phyloP scores from a whole-genome alignment of 345 rosid genomes.

The Eutrema japonicum region DNA sequence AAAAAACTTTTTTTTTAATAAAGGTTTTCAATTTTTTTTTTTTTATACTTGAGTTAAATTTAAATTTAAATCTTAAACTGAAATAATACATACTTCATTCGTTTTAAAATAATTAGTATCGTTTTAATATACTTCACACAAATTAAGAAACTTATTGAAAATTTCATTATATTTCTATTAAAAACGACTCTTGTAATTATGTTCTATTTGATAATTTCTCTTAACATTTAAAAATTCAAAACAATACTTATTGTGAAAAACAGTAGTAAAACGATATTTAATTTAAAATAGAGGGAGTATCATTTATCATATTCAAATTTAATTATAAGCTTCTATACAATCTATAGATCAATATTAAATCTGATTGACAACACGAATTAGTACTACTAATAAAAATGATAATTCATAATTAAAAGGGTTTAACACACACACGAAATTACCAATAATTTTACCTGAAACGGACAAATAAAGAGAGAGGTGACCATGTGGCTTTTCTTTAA shows the following conservation, averaged over 20 bases:
- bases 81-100: background rate
- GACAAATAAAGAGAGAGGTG: conserved; percentile 27
- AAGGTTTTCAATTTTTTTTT: background rate
- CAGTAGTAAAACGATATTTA: background rate
- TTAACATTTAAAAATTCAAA: background rate
- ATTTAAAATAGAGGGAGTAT: background rate
- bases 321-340: background rate
- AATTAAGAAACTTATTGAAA: background rate
- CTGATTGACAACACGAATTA: background rate
- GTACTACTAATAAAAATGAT: background rate
- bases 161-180: background rate
- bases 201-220: background rate
- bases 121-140: background rate
- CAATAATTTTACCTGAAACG: conserved; percentile 12
- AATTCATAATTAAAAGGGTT: background rate
- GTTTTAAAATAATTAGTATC: background rate
- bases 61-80: background rate
- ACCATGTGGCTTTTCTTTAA: conserved; percentile 35
- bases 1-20: too few relatives aligned
- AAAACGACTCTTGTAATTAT: background rate
- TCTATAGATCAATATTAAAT: background rate
- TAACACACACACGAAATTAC: background rate
- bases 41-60: background rate
- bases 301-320: background rate
- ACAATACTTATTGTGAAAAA: background rate